Percentiles rank a stretch among this genome's conserved stretches.
Conservation (phyloP, 1,139 yeast genomes). For the Blastobotrys serpentis region DNA sequence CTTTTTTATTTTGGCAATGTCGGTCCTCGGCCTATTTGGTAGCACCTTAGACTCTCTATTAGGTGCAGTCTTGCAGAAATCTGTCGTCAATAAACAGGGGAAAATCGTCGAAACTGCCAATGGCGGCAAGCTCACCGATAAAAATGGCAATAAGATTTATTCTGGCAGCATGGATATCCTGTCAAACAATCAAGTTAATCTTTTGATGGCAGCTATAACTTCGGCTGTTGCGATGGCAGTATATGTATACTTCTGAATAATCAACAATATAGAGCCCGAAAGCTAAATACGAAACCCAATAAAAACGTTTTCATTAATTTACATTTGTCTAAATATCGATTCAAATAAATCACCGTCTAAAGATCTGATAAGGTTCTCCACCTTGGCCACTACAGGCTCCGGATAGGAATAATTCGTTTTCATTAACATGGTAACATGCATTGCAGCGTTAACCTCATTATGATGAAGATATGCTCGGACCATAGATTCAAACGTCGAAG, state of each 20-base stretch:
- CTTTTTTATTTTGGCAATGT: slow-evolving; percentile 34
- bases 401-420: slow-evolving; percentile 31
- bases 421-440: slow-evolving; percentile 33
- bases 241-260: slow-evolving; percentile 22
- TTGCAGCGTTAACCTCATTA: slow-evolving; percentile 31
- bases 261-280: neutral
- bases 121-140: slow-evolving; percentile 36
- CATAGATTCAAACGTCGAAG: slow-evolving; percentile 41
- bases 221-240: slow-evolving; percentile 35
- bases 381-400: slow-evolving; percentile 35
- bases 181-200: slow-evolving; percentile 46
- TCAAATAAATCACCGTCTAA: slow-evolving; percentile 5
- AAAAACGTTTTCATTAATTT: slow-evolving; percentile 1
- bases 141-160: slow-evolving; percentile 16
- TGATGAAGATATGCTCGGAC: slow-evolving; percentile 37
- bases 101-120: slow-evolving; percentile 45
- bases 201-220: slow-evolving; percentile 40
- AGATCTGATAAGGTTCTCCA: slow-evolving; percentile 21
- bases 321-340: slow-evolving; percentile 8
- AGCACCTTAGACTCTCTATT: slow-evolving; percentile 46
- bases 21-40: slow-evolving; percentile 43
- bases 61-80: slow-evolving; percentile 45
- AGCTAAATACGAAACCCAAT: no score
- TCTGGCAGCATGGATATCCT: slow-evolving; percentile 35
- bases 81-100: slow-evolving; percentile 41